Conservation (phyloP, 169 alveolate species). For the Eimeria acervulina region DNA sequence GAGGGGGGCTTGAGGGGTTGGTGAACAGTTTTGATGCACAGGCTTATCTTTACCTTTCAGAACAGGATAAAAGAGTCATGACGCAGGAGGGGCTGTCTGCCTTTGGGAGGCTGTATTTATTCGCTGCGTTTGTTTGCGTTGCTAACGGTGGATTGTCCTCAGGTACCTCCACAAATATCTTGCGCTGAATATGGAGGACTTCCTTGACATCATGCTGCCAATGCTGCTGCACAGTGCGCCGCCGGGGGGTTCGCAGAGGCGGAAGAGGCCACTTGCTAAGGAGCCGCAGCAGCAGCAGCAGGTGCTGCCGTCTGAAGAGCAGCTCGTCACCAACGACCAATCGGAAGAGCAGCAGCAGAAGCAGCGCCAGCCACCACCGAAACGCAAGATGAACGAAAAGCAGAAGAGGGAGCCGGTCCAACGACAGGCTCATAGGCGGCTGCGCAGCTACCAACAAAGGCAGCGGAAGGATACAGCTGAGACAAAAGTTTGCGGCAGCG, state of each 20-base stretch:
- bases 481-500: background rate
- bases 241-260: constrained; percentile 12
- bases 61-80: background rate
- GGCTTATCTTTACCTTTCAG: background rate
- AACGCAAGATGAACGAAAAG: constrained; percentile 11
- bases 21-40: background rate
- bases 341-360: background rate
- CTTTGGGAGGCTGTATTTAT: background rate
- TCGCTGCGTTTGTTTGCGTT: background rate
- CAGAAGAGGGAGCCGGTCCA: background rate
- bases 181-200: constrained; percentile 49
- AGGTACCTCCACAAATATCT: constrained; percentile 63
- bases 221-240: constrained; percentile 47
- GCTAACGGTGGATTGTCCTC: background rate
- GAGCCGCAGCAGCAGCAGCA: background rate
- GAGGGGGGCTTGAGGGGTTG: background rate
- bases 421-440: background rate
- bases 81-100: background rate
- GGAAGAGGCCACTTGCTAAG: background rate
- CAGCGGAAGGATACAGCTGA: constrained; percentile 2
- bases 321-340: background rate
- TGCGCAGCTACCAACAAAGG: background rate
- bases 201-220: constrained; percentile 57
- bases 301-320: background rate
- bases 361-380: constrained; percentile 36